Conservation (phyloP, 345 rosid genomes). For the Trapa bicornis region DNA sequence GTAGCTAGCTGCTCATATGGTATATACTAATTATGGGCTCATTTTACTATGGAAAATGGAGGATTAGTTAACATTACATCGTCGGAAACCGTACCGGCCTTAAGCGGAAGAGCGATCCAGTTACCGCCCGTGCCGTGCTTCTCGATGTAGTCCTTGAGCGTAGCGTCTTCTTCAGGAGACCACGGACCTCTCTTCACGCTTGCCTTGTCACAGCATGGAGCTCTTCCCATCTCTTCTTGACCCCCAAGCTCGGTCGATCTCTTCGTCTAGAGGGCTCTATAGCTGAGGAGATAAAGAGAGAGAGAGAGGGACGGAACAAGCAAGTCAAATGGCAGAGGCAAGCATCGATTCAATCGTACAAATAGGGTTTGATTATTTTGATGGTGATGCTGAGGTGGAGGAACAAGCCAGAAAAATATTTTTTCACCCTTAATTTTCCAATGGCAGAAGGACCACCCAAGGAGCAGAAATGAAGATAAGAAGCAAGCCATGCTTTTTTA, state of each 20-base stretch:
- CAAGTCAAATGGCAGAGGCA: neutral
- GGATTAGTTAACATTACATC: too few species aligned
- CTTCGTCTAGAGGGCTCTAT: neutral
- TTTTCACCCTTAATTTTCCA: too few species aligned
- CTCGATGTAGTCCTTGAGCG: slow-evolving; percentile 3
- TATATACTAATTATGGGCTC: too few species aligned
- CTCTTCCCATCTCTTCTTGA: slow-evolving; percentile 1
- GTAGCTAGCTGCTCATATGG: too few species aligned
- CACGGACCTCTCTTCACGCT: slow-evolving; percentile 7
- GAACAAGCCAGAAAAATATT: too few species aligned
- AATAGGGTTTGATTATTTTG: neutral
- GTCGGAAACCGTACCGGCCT: neutral
- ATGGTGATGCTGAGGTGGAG: neutral
- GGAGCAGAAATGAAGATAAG: too few species aligned
- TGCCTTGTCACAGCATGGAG: slow-evolving; percentile 8
- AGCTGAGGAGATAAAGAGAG: neutral
- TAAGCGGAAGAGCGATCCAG: slow-evolving; percentile 5
- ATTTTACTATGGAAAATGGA: too few species aligned
- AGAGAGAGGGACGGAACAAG: neutral
- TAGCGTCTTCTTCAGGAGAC: slow-evolving; percentile 4
- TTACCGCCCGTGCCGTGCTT: slow-evolving; percentile 4
- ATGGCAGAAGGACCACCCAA: too few species aligned
- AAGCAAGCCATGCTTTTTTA: too few species aligned
- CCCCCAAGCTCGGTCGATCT: neutral
- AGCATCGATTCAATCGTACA: neutral